phyloP scores from a whole-genome alignment of 2,329 filamentous ascomycete genomes.

The Mycosphaerella sp. region DNA sequence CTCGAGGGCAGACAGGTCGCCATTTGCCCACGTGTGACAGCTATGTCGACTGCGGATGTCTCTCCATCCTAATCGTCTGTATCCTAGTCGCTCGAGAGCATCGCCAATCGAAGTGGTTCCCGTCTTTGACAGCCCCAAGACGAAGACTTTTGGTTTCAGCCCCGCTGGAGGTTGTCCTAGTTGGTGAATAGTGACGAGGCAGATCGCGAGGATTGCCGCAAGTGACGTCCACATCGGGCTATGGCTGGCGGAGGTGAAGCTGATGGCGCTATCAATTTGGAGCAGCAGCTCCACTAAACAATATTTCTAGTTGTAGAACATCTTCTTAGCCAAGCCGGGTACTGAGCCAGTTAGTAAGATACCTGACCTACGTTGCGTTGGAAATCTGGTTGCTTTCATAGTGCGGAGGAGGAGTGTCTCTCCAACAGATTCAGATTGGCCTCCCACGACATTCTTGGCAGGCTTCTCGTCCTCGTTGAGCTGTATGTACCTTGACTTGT shows the following conservation, averaged over 20 bases:
- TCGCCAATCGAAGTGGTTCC: conserved; percentile 31
- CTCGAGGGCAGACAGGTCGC: conserved; percentile 21
- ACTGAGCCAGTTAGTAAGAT: no score
- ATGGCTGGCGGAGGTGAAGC: not conserved
- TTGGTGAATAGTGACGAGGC: conserved; percentile 1
- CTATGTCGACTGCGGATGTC: conserved; percentile 30
- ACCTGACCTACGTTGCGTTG: no score
- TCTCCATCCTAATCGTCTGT: conserved; percentile 31
- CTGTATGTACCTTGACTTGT: no score
- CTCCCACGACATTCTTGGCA: no score
- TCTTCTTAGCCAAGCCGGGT: no score
- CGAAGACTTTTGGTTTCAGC: conserved; percentile 30
- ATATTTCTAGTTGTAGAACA: no score
- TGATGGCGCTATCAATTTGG: not conserved
- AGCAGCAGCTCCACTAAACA: no score
- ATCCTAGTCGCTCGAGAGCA: conserved; percentile 28
- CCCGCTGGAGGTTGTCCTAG: conserved; percentile 22
- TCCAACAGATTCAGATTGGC: no score
- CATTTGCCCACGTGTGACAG: conserved; percentile 29
- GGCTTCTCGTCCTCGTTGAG: no score
- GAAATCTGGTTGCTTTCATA: no score
- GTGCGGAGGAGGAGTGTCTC: no score
- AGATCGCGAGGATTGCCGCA: not conserved
- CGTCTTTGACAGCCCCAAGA: conserved; percentile 31
- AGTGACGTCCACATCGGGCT: conserved; percentile 3